Evolutionary conservation across 352 stramenopile genomes (phyloP), one percentile per base, ranked within the genome.

Genomic region (Pythium sp.): DNA sequence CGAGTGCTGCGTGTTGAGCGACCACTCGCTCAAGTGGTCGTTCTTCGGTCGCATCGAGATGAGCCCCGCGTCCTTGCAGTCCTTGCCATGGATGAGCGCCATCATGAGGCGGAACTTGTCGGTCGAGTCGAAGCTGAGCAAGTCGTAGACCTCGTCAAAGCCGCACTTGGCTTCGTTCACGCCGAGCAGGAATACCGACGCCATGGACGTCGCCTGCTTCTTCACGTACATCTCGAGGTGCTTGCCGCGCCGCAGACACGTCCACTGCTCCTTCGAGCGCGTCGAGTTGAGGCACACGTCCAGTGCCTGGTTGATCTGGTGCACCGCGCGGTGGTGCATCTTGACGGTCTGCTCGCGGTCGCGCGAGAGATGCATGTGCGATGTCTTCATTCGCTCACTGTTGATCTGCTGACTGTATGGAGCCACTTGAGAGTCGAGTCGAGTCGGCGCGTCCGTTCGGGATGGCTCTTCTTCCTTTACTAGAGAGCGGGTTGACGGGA

Each of bases 301-400:
- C 28, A 91, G 67, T 12, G 83, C 79, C 55, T 88, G 67, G 53
- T 81, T 84, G 67, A 91, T 82, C 65, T 89, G 80, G 62, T 83
- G 74, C 78, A 81, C 81, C 11, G 81, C 79, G 46, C 82, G 82
- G 62, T 89, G 78, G 65, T 89, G 82, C 80, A 91, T 88, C 38
- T 69, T 64, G 32, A 72, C 68, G 24, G 76, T 81, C 61, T 88
- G 80, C 47, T 82, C 70, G 57, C 74, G 77, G 51, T 91, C 77
- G 61, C 73, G 79, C 24, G 76, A 85, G 57, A 85, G 59, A 72
- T 84, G 77, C 66, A 79, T 69, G 32, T 61, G 46, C 49, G 73
- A 72, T 49, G 58, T 72, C 65, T 71, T 71, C 58, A 71, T 71
- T 58, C n/a, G n/a, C 20, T 2, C 30, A 65, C 46, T 58, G 24